Percentiles rank a stretch among this genome's conserved stretches.
phyloP scores from a whole-genome alignment of 192 early-diverging fungal genomes.

The Umbelopsis isabellina region DNA sequence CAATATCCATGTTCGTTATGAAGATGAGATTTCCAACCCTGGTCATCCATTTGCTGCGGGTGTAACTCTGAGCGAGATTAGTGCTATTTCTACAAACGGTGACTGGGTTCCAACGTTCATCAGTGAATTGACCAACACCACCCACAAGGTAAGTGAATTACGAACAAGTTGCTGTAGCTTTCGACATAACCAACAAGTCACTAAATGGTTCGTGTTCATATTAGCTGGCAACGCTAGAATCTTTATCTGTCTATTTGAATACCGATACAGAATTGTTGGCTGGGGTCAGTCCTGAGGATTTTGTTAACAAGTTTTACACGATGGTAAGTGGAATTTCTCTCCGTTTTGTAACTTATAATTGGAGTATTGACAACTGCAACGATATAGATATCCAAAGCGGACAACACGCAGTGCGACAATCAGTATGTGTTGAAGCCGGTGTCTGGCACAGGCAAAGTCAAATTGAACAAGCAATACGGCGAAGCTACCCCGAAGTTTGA shows the following conservation, averaged over 20 bases:
- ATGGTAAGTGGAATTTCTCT: constrained; percentile 21
- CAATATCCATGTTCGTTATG: constrained; percentile 88
- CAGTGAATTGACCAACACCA: constrained; percentile 63
- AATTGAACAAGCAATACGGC: constrained; percentile 31
- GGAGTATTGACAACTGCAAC: constrained; percentile 25
- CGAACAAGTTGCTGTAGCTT: too few species aligned
- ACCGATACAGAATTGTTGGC: constrained; percentile 50
- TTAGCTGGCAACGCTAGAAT: constrained; percentile 59
- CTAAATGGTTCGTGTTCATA: not conserved
- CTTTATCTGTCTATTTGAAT: constrained; percentile 77
- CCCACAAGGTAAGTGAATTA: constrained; percentile 61
- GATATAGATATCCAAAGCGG: constrained; percentile 50
- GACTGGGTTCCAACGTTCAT: constrained; percentile 74
- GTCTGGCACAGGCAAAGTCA: constrained; percentile 71
- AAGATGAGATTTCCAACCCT: constrained; percentile 72
- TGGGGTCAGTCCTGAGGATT: constrained; percentile 19
- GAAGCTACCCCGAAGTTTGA: constrained; percentile 44
- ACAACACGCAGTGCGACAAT: constrained; percentile 46
- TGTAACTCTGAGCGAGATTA: constrained; percentile 76
- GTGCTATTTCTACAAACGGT: constrained; percentile 78
- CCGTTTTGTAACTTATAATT: too few species aligned
- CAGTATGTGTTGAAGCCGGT: constrained; percentile 81
- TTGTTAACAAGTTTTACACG: constrained; percentile 16
- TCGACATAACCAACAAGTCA: not conserved
- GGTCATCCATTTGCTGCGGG: constrained; percentile 76